A percentile compares a stretch with the other conserved stretches of the same genome.
These are phyloP conservation scores for Lotus japonicus DNA, from an alignment of 306 rosid genomes.

Conservation along the genomic window DNA sequence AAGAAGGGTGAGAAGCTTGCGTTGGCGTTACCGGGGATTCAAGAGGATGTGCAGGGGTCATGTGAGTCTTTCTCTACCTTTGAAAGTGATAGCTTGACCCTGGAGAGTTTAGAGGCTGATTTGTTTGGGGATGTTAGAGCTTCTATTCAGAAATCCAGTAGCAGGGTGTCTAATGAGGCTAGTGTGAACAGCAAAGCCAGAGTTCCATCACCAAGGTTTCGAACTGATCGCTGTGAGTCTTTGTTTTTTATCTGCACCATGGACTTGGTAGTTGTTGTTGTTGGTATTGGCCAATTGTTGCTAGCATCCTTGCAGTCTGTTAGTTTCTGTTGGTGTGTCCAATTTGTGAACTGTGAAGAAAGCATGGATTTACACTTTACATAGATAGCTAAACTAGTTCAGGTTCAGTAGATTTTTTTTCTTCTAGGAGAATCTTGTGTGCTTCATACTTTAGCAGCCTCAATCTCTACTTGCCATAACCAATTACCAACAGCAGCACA, in stretches of 20 bases:
- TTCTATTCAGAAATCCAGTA: conserved; percentile 76
- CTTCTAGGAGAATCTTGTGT: neutral
- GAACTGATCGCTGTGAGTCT: conserved; percentile 31
- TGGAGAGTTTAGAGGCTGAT: conserved; percentile 36
- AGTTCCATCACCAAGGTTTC: neutral
- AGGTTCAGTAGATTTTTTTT: neutral
- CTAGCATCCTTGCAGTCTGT: neutral
- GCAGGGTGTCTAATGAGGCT: conserved; percentile 1
- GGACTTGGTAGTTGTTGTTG: neutral
- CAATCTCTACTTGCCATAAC: neutral
- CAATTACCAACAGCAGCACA: neutral
- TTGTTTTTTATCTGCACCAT: neutral
- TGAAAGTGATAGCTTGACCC: conserved; percentile 60
- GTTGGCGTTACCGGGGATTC: conserved; percentile 33
- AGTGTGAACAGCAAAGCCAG: conserved; percentile 24
- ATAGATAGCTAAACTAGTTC: neutral
- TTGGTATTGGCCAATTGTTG: neutral
- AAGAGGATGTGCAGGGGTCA: conserved; percentile 54
- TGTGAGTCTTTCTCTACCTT: conserved; percentile 60
- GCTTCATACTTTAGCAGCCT: neutral
- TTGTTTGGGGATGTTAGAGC: conserved; percentile 79
- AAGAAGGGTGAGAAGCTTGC: conserved; percentile 37
- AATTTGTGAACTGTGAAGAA: neutral
- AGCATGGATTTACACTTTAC: neutral
- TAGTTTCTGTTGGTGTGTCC: neutral